Base-by-base conservation (phyloP, 352 stramenopile genomes). In the Globisporangium canariense region DNA sequence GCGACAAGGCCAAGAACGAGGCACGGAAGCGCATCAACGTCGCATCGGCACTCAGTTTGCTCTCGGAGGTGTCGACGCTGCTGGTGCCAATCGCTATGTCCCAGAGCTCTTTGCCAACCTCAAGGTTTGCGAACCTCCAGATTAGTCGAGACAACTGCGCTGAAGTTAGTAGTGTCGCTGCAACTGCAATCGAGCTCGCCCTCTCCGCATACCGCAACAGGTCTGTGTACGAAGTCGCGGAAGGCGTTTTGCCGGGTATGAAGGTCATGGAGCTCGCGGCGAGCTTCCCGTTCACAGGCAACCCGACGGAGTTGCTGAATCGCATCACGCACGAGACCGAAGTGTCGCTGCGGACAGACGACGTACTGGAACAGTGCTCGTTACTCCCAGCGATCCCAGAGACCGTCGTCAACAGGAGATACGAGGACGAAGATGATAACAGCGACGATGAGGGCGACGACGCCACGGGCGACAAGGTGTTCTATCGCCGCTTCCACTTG, bases 11-110 rank as follows among this genome's bases (percentile, higher is more conserved):
- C 18, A 93, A 93, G 67, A 74, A 79, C 25, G 73, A 83, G 46
- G 81, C 80, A 0, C 76, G 86, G 8, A 79, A 81, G 20, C 57
- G 67, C 1, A 63, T 94, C 22, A 94, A 94, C 32, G 34, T 94
- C 30, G 78, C 75, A 0, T 81, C 83, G 0, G 87, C 83, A 1
- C 64, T 94, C n/a, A 67, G 74, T 3, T 66, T 87, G 20, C 64
- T 94, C 1, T 74, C 83, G 8, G 82, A 94, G 9, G 67, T 81
- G 25, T 83, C 81, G 0, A 74, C 64, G 14, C 54, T 93, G 11
- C 62, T 93, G 16, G 52, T 93, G 16, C 86, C 86, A 4, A 58
- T 90, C 8, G 79, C 82, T 10, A 79, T 90, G 70, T 54, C 69
- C 13, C 18, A 51, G 3, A 71, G 22, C 41, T 79, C 75, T 6